These are phyloP conservation scores for Fusarium papillatum DNA, from an alignment of 2,329 filamentous ascomycete genomes.

Conservation along the genomic window DNA sequence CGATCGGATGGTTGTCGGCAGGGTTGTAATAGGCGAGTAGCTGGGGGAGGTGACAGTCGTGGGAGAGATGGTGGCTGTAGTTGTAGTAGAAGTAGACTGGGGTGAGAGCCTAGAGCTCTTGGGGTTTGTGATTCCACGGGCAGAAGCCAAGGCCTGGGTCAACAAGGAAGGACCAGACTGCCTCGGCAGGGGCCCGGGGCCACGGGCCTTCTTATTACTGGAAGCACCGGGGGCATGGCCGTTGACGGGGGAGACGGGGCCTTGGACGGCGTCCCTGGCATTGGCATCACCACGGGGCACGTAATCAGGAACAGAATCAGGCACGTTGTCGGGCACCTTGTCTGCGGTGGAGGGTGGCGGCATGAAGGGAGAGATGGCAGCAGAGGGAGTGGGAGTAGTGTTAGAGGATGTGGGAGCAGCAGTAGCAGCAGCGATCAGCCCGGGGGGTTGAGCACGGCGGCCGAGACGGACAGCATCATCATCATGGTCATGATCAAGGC, in stretches of 20 bases:
- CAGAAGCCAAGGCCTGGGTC: slow-evolving; percentile 70
- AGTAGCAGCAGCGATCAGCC: slow-evolving; percentile 28
- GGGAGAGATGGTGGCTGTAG: slow-evolving; percentile 19
- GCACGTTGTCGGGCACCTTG: slow-evolving; percentile 42
- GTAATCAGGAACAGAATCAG: slow-evolving; percentile 42
- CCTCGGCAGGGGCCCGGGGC: slow-evolving; percentile 53
- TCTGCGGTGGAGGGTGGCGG: slow-evolving; percentile 37
- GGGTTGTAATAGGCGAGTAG: slow-evolving; percentile 6
- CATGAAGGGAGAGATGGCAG: slow-evolving; percentile 31
- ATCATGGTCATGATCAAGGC: slow-evolving; percentile 41
- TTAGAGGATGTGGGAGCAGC: slow-evolving; percentile 33
- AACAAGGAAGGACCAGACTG: slow-evolving; percentile 67
- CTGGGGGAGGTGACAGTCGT: slow-evolving; percentile 25
- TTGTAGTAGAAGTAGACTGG: slow-evolving; percentile 18
- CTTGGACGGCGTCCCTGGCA: slow-evolving; percentile 31
- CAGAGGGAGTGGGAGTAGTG: slow-evolving; percentile 41
- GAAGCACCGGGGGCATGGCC: slow-evolving; percentile 26
- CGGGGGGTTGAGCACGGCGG: slow-evolving; percentile 12
- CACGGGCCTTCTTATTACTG: slow-evolving; percentile 61
- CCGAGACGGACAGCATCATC: slow-evolving; percentile 38
- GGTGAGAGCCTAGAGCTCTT: slow-evolving; percentile 29
- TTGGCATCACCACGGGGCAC: slow-evolving; percentile 41
- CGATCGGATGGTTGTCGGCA: slow-evolving; percentile 17
- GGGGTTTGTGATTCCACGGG: slow-evolving; percentile 61
- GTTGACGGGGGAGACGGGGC: slow-evolving; percentile 18